Evolutionary conservation across 306 rosid genomes (phyloP).

Genomic region (Cicer yamashitae): DNA sequence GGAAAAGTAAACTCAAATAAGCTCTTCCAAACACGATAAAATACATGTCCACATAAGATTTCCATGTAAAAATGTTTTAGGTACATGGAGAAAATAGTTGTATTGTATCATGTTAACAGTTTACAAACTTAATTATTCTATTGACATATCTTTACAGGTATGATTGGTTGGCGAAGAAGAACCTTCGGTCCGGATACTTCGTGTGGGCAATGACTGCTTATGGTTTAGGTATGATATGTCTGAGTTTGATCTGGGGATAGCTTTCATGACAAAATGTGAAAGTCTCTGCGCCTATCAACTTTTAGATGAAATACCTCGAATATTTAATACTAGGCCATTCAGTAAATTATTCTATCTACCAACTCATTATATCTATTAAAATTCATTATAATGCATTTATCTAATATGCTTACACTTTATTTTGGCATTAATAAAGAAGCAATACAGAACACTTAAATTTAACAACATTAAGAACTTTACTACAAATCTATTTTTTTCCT

Average conservation of each 20-base stretch:
- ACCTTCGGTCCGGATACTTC: constrained; percentile 82
- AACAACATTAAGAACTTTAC: neutral
- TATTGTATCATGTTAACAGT: constrained; percentile 10
- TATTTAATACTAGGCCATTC: neutral
- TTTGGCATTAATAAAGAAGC: constrained; percentile 2
- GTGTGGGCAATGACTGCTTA: constrained; percentile 97
- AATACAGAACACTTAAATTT: neutral
- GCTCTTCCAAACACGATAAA: neutral
- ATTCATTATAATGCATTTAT: neutral
- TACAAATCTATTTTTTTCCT: constrained; percentile 9
- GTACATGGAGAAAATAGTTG: constrained; percentile 21
- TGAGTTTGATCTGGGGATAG: constrained; percentile 8
- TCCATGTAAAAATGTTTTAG: constrained; percentile 30
- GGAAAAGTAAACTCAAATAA: neutral
- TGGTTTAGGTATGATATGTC: constrained; percentile 81
- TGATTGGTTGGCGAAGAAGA: constrained; percentile 93
- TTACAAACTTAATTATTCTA: constrained; percentile 36
- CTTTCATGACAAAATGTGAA: constrained; percentile 36
- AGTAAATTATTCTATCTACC: neutral
- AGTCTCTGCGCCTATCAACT: constrained; percentile 17
- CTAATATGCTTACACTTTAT: neutral
- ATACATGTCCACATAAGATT: neutral
- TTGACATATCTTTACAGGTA: constrained; percentile 61
- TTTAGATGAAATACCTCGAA: neutral
- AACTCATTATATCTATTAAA: neutral